Conservation (phyloP, 208 protist species). For the Blastocrithidia nonstop region DNA sequence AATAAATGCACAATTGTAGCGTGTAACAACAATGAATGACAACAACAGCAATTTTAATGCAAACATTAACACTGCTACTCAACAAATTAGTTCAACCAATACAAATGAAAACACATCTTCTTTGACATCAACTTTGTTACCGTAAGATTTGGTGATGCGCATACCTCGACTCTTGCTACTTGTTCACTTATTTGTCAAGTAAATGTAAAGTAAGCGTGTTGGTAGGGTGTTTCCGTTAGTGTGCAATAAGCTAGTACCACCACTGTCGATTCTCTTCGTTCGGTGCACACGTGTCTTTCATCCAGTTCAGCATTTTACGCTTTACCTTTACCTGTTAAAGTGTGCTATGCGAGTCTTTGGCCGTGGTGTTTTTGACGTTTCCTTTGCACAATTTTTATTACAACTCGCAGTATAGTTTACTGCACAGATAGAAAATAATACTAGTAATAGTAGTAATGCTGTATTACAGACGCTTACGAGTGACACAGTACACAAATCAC, state of each 20-base stretch:
- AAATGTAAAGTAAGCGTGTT: slow-evolving; percentile 26
- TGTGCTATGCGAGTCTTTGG: slow-evolving; percentile 59
- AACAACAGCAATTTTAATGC: neutral
- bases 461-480: too few species aligned
- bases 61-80: neutral
- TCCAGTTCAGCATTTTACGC: slow-evolving; percentile 12
- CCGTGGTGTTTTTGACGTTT: slow-evolving; percentile 34
- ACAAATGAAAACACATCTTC: neutral
- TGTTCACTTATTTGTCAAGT: slow-evolving; percentile 57
- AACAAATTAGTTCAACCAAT: neutral
- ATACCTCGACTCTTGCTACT: slow-evolving; percentile 31
- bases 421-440: slow-evolving; percentile 5
- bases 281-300: slow-evolving; percentile 3
- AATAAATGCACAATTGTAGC: neutral
- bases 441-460: neutral
- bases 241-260: slow-evolving; percentile 17
- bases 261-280: slow-evolving; percentile 34
- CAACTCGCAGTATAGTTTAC: slow-evolving; percentile 26
- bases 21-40: neutral
- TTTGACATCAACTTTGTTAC: neutral
- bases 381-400: slow-evolving; percentile 43
- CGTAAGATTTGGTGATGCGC: slow-evolving; percentile 2
- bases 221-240: slow-evolving; percentile 29
- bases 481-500: neutral
- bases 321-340: slow-evolving; percentile 55